These are phyloP conservation scores for Talaromyces marneffei DNA, from an alignment of 2,329 filamentous ascomycete species.

Conservation along the genomic window DNA sequence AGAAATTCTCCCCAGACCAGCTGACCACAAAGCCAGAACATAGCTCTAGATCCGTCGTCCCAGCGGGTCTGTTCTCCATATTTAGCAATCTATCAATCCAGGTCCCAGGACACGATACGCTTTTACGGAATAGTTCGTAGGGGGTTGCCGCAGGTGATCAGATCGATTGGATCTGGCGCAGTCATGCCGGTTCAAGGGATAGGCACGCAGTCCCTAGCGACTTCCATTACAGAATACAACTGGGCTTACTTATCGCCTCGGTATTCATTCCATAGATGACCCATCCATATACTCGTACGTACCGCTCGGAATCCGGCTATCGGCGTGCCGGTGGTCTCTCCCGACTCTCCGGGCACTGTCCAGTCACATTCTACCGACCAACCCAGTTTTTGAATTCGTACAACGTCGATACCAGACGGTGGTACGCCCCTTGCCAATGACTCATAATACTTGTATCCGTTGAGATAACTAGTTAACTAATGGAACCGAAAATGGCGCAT, in stretches of 20 bases:
- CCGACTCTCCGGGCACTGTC: slow-evolving; percentile 1
- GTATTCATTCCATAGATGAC: neutral
- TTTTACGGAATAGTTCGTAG: neutral
- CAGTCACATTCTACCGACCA: neutral
- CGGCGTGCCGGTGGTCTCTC: neutral
- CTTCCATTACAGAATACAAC: too few species aligned
- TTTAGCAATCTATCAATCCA: neutral
- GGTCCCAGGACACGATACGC: neutral
- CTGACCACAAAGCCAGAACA: slow-evolving; percentile 3
- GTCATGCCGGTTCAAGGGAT: neutral
- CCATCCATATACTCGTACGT: neutral
- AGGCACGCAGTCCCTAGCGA: neutral
- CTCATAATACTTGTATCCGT: neutral
- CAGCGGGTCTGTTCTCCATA: neutral
- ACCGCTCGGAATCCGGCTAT: neutral
- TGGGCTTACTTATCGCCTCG: neutral
- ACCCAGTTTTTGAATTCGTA: neutral
- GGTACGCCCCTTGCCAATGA: neutral
- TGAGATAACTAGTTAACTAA: too few species aligned
- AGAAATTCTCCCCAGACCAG: slow-evolving; percentile 8
- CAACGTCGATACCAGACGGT: neutral
- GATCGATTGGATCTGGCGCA: neutral
- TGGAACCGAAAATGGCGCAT: neutral
- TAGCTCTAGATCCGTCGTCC: neutral
- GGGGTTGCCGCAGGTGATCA: neutral